phyloP scores from a whole-genome alignment of 1,284 basidiomycete genomes.

The Ceratobasidium theobromae region DNA sequence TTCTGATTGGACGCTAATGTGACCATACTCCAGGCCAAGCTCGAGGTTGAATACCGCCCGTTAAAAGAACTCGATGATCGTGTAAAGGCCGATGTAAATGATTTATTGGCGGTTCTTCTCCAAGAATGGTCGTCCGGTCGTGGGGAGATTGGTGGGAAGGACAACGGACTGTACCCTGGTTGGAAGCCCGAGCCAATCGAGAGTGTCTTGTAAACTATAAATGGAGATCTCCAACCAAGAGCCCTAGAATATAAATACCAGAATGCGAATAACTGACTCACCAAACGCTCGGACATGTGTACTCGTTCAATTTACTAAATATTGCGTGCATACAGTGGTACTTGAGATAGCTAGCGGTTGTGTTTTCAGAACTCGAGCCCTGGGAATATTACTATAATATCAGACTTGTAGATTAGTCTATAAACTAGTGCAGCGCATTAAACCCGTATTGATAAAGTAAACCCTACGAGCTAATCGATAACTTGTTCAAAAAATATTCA shows the following conservation, averaged over 20 bases:
- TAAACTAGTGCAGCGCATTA: no score
- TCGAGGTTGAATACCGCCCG: constrained; percentile 8
- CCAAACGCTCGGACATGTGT: no score
- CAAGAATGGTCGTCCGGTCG: constrained; percentile 16
- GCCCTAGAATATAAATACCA: background rate
- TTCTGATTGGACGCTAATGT: background rate
- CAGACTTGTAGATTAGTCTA: no score
- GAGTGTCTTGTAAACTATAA: constrained; percentile 11
- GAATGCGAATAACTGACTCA: background rate
- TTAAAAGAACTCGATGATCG: constrained; percentile 16
- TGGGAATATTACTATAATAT: no score
- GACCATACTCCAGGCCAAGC: constrained; percentile 8
- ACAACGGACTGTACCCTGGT: constrained; percentile 17
- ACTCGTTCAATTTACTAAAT: no score
- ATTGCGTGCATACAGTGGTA: no score
- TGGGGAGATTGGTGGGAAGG: background rate
- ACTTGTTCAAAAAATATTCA: no score
- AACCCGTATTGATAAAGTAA: no score
- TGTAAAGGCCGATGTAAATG: background rate
- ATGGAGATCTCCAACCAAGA: background rate
- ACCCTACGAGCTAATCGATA: no score
- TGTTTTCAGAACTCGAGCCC: no score
- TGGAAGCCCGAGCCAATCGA: constrained; percentile 24
- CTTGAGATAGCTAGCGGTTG: no score
- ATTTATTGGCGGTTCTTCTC: constrained; percentile 11